Evolutionary conservation across 192 early-diverging fungal genomes (phyloP), one percentile per base, ranked within the genome.

Genomic region (Diversispora eburnea): DNA sequence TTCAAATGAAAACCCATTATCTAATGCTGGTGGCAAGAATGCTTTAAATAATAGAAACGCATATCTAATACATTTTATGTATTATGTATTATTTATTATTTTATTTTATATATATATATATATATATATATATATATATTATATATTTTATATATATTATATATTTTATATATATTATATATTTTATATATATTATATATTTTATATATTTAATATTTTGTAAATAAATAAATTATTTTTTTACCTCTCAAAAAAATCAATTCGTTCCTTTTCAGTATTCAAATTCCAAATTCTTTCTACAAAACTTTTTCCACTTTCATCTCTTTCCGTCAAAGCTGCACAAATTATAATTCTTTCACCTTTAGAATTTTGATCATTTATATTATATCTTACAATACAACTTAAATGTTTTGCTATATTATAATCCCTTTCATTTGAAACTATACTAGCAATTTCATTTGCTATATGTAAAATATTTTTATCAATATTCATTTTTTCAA

Each of bases 1-100:
- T 73, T 90, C 89, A 73, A 90, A 89, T 4, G 89, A 85, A 76
- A 90, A 83, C 17, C 89, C 87, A 67, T 89, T 86, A 73, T 81
- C 69, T 13, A 89, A 64, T 6, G 79, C 78, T 20, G 88, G 84
- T 9, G 89, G 89, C 51, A 90, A 65, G 54, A 89, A 86, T 12
- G 89, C 88, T 58, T 83, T 74, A 45, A 90, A 76, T 10, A 83
- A 78, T 22, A 81, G 77, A 55, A 78, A 71, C 12, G 77, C 69
- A 55, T 88, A 90, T 13, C 75, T 66, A 47, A 17, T 17, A 54
- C n/a, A 33, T 33, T 33, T 33, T 33, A 33, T 33, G 25, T 33
- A 33, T 33, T 33, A 33, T 33, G 0, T 33, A 33, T 33, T 33
- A 33, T 33, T 33, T 33, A 33, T 33, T 33, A 33, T 33, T 33